Percentiles rank a stretch among this genome's conserved stretches.
These are phyloP conservation scores for Phyllostachys edulis DNA, from an alignment of 176 grass and related monocot genomes.

Conservation along the genomic window DNA sequence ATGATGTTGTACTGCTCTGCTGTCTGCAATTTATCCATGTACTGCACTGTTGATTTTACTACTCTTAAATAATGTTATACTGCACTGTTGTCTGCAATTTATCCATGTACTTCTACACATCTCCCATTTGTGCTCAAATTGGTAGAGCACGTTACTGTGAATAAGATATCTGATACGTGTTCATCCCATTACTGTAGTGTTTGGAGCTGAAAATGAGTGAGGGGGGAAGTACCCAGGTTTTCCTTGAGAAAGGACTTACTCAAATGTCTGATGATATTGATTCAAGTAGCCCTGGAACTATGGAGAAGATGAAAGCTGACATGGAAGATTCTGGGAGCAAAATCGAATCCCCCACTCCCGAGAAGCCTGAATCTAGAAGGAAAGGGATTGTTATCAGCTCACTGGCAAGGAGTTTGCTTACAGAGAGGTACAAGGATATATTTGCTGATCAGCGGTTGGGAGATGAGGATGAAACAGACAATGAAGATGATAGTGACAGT, in stretches of 20 bases:
- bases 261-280: constrained; percentile 34
- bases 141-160: background rate
- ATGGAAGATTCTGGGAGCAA: constrained; percentile 39
- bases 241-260: constrained; percentile 19
- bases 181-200: constrained; percentile 28
- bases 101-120: background rate
- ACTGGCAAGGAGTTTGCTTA: constrained; percentile 61
- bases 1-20: background rate
- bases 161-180: background rate
- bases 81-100: background rate
- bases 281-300: constrained; percentile 36
- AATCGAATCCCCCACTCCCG: constrained; percentile 75
- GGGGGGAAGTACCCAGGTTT: constrained; percentile 28
- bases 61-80: background rate
- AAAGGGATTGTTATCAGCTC: constrained; percentile 54
- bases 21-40: background rate
- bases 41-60: background rate
- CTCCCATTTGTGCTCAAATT: constrained; percentile 16
- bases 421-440: constrained; percentile 64
- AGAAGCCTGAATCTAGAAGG: constrained; percentile 64
- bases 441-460: constrained; percentile 20
- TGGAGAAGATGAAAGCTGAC: constrained; percentile 28
- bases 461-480: constrained; percentile 28
- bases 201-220: constrained; percentile 47
- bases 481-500: constrained; percentile 16